Evolutionary conservation across 495 filamentous ascomycete genomes (phyloP).

Genomic region (Parachaetomium inaequale): DNA sequence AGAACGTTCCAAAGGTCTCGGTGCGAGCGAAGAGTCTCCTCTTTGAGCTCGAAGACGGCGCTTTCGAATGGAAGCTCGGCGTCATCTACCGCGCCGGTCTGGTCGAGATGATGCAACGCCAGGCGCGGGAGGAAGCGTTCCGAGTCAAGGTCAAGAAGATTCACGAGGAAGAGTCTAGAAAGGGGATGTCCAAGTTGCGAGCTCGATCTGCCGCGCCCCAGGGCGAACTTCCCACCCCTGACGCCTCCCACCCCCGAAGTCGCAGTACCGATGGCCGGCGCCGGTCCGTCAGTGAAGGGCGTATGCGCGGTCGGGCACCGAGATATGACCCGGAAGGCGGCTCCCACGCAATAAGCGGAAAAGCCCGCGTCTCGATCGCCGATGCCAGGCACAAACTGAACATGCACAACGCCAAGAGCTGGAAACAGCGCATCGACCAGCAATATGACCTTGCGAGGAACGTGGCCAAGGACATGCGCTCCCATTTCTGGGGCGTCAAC

Average conservation of each 20-base stretch:
- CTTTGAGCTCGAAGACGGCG: slow-evolving; percentile 91
- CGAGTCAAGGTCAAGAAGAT: slow-evolving; percentile 81
- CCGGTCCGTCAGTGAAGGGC: slow-evolving; percentile 29
- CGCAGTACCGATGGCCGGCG: slow-evolving; percentile 50
- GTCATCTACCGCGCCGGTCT: slow-evolving; percentile 86
- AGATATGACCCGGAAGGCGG: slow-evolving; percentile 76
- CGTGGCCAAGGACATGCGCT: slow-evolving; percentile 73
- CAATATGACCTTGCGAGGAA: slow-evolving; percentile 64
- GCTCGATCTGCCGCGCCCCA: slow-evolving; percentile 49
- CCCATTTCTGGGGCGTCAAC: slow-evolving; percentile 78
- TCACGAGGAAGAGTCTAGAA: slow-evolving; percentile 58
- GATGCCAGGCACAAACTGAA: slow-evolving; percentile 73
- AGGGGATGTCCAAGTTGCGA: slow-evolving; percentile 43
- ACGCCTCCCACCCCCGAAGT: slow-evolving; percentile 43
- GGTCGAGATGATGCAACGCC: slow-evolving; percentile 80
- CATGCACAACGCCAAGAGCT: slow-evolving; percentile 78
- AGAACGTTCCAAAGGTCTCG: slow-evolving; percentile 77
- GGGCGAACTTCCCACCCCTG: slow-evolving; percentile 37
- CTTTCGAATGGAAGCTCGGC: slow-evolving; percentile 95
- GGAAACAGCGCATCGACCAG: slow-evolving; percentile 87
- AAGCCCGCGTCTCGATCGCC: slow-evolving; percentile 63
- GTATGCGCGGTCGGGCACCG: slow-evolving; percentile 34
- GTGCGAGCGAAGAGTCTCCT: slow-evolving; percentile 75
- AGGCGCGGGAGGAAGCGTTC: slow-evolving; percentile 89
- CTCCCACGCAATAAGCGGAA: slow-evolving; percentile 60